Percentiles rank a stretch among this genome's conserved stretches.
These are phyloP conservation scores for Clarireedia monteithiana DNA, from an alignment of 2,329 filamentous ascomycete genomes.

Conservation along the genomic window DNA sequence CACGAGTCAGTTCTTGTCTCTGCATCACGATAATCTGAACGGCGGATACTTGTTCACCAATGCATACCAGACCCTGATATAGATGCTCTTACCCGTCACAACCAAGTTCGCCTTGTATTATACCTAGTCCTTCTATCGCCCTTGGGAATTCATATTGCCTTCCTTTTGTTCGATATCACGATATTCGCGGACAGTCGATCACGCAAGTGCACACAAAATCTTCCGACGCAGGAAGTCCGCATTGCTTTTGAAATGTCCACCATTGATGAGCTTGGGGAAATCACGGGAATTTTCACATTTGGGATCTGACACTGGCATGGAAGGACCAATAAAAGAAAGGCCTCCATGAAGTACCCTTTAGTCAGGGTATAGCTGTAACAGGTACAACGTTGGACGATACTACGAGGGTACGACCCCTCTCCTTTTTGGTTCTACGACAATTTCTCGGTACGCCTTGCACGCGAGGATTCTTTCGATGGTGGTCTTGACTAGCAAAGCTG, in stretches of 20 bases:
- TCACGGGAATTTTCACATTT: background rate
- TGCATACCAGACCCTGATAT: conserved; percentile 3
- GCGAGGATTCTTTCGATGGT: conserved; percentile 32
- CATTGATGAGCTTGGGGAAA: background rate
- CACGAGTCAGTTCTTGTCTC: conserved; percentile 3
- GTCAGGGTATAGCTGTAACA: background rate
- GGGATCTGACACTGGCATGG: background rate
- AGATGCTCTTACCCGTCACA: conserved; percentile 3
- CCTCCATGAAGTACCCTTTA: background rate
- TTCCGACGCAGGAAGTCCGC: background rate
- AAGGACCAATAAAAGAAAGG: background rate
- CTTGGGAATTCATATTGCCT: background rate
- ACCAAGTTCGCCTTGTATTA: background rate
- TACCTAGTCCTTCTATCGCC: background rate
- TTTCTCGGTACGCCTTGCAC: background rate
- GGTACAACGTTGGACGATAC: background rate
- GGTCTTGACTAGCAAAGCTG: conserved; percentile 73
- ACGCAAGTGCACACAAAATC: background rate
- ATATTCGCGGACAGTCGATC: too few relatives aligned
- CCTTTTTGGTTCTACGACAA: conserved; percentile 5
- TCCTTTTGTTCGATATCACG: background rate
- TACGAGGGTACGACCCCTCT: background rate
- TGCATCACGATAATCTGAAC: conserved; percentile 12
- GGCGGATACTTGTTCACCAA: conserved; percentile 2
- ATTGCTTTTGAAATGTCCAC: too few relatives aligned